phyloP scores from a whole-genome alignment of 2,329 filamentous ascomycete genomes.

The Penicillium sp. region DNA sequence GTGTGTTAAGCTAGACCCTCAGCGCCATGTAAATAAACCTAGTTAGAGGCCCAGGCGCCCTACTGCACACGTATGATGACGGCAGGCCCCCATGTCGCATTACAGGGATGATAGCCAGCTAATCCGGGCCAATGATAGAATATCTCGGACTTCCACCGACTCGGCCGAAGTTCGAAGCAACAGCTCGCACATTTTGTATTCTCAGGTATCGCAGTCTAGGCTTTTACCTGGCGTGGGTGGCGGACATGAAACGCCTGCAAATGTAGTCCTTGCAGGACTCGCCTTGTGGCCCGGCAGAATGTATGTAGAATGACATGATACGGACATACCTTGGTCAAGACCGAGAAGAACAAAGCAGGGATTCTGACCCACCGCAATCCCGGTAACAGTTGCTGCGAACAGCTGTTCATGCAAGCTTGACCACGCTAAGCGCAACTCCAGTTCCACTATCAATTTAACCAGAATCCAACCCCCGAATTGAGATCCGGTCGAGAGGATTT shows the following conservation, averaged over 20 bases:
- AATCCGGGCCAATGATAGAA: not conserved
- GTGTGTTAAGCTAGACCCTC: not conserved
- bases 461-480: slow-evolving; percentile 4
- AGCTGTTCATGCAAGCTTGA: slow-evolving; percentile 22
- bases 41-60: not conserved
- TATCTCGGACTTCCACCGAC: not conserved
- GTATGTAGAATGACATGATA: not conserved
- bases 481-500: slow-evolving; percentile 6
- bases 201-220: not conserved
- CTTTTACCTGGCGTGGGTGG: not conserved
- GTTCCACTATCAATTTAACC: not conserved
- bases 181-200: not conserved
- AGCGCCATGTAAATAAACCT: not conserved
- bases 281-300: not conserved
- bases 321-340: not conserved
- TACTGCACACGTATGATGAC: slow-evolving; percentile 3
- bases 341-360: not conserved
- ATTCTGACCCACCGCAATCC: not conserved
- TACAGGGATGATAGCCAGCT: not conserved
- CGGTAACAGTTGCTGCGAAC: slow-evolving; percentile 8
- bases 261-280: slow-evolving; percentile 8
- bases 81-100: not conserved
- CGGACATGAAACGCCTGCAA: not conserved
- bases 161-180: not conserved
- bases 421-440: not conserved